Evolutionary conservation across 23 red algal genomes (phyloP), one percentile per base, ranked within the genome.

Genomic region (Cyanidiococcus yangmingshanensis): DNA sequence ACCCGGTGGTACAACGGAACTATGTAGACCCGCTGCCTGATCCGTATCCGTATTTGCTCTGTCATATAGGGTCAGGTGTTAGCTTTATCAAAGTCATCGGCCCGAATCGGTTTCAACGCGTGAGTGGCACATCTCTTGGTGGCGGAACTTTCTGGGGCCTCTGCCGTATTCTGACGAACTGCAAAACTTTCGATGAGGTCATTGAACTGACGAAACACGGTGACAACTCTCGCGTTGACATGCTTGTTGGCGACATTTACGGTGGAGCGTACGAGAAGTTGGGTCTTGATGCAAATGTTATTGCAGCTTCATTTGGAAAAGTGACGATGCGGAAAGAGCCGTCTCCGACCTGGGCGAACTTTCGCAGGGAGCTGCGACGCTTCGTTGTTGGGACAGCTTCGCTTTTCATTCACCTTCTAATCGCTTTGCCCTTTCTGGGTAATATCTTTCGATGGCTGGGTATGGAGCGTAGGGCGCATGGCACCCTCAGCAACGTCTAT

Each of bases 91-190:
- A 90, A 41, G 92, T 96, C 1, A 89, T 84, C 35, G 92, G 82
- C 29, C 83, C 79, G 41, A 83, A 75, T 37, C 37, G 67, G 36
- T 96, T 80, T 83, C 82, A 87, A 59, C 87, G 92, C 39, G 87
- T 96, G 30, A 90, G 87, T 67, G 92, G 92, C 26, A 84, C 83
- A 18, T 77, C 87, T 30, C 78, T 96, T 27, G 86, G 92, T 30
- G 92, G 92, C 35, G 92, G 92, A 31, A 96, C 92, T 1, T 96
- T 96, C 74, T 96, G 92, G 92, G 92, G 92, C 16, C 86, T 96
- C 15, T 84, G 87, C 39, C 87, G 92, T 2, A 77, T 96, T 74
- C 83, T 96, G 39, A 83, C 88, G 26, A 87, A 96, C 76, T 96
- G 92, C 77, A 74, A 85, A 27, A 96, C 92, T n/a, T 96, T 96